Evolutionary conservation across 441 rosid genomes (phyloP).

Genomic region (Kokia cookei): DNA sequence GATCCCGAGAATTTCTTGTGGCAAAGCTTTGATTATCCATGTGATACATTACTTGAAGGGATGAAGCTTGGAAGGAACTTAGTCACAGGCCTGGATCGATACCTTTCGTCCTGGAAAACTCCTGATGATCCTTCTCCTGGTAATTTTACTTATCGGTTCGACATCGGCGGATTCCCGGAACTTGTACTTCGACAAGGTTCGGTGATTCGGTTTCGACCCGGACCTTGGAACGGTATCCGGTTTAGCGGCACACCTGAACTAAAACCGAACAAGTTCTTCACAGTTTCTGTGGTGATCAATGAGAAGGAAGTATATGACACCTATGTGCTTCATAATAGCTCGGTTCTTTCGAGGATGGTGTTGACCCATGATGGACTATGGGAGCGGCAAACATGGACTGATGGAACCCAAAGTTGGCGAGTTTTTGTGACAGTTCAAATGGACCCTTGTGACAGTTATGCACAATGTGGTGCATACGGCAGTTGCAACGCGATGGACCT

Average conservation of each 20-base stretch:
- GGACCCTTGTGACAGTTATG: conserved; percentile 19
- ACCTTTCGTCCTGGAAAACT: conserved; percentile 26
- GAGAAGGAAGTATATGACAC: conserved; percentile 3
- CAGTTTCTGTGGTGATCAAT: not conserved
- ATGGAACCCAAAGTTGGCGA: conserved; percentile 3
- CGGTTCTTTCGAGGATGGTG: conserved; percentile 9
- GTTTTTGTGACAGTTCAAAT: not conserved
- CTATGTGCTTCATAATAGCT: not conserved
- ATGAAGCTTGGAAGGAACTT: conserved; percentile 31
- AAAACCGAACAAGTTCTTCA: conserved; percentile 5
- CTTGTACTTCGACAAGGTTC: not conserved
- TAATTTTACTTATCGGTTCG: not conserved
- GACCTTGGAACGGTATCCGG: conserved; percentile 21
- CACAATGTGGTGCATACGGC: conserved; percentile 13
- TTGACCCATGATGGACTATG: conserved; percentile 2
- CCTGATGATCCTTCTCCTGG: conserved; percentile 25
- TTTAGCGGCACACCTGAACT: conserved; percentile 11
- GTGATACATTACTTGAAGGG: conserved; percentile 19
- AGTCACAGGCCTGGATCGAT: conserved; percentile 7
- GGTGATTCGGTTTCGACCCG: not conserved
- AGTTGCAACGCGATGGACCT: not conserved
- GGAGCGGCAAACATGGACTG: conserved; percentile 11
- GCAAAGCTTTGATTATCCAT: conserved; percentile 35
- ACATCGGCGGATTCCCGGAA: conserved; percentile 16
- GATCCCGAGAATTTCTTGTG: conserved; percentile 8